Percentiles rank a stretch among this genome's conserved stretches.
Evolutionary conservation across 176 grass and related monocot genomes (phyloP).

Genomic region (Phyllostachys edulis): DNA sequence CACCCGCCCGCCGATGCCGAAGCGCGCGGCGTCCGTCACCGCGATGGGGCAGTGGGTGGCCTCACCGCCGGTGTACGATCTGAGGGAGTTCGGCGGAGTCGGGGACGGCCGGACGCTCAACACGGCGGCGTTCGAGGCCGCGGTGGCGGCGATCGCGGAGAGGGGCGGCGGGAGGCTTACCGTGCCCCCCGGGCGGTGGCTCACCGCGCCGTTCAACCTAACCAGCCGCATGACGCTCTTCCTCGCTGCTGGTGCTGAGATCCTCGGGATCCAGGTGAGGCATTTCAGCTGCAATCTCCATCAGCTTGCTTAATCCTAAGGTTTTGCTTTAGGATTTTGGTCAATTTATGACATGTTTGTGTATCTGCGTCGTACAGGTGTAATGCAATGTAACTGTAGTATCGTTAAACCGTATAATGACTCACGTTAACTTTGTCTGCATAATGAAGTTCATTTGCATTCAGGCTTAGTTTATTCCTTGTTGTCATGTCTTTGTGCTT

Average conservation of each 20-base stretch:
- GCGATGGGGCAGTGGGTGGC: conserved; percentile 45
- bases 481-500: neutral
- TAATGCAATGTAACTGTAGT: neutral
- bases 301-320: neutral
- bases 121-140: conserved; percentile 68
- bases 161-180: conserved; percentile 74
- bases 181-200: conserved; percentile 62
- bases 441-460: neutral
- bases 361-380: neutral
- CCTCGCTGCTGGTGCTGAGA: conserved; percentile 68
- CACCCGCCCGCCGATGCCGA: conserved; percentile 39
- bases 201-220: conserved; percentile 92
- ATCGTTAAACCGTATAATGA: neutral
- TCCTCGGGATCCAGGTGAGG: conserved; percentile 71
- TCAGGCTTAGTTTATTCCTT: neutral
- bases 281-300: conserved; percentile 7
- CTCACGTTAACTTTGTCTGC: neutral
- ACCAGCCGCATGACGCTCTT: conserved; percentile 89
- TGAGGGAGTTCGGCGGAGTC: conserved; percentile 74
- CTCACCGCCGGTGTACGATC: conserved; percentile 53
- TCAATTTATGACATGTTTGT: neutral
- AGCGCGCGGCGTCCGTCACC: conserved; percentile 24
- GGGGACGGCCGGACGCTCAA: conserved; percentile 72
- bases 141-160: conserved; percentile 52
- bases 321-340: neutral